Conservation (phyloP, 2,329 filamentous ascomycete species). For the Huntiella abstrusa region DNA sequence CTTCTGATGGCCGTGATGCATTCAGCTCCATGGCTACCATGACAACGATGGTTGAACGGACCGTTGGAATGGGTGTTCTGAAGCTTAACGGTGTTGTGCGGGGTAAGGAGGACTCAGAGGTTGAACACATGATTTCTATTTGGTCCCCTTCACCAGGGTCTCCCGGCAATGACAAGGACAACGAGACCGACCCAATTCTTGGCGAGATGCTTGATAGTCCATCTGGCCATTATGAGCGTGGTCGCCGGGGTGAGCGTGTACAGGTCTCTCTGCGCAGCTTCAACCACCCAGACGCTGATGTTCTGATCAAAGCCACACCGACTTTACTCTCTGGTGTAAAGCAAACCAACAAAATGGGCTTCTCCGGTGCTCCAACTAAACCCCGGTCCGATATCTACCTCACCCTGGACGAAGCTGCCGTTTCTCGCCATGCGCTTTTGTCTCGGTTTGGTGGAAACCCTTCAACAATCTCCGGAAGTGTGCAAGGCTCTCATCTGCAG, state of each 20-base stretch:
- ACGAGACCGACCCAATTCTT: conserved; percentile 56
- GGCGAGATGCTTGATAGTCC: conserved; percentile 54
- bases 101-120: conserved; percentile 45
- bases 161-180: conserved; percentile 13
- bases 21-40: conserved; percentile 14
- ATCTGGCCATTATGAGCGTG: conserved; percentile 57
- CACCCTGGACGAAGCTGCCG: conserved; percentile 59
- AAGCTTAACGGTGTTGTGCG: conserved; percentile 60
- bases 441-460: conserved; percentile 55
- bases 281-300: conserved; percentile 56
- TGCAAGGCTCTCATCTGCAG: conserved; percentile 59
- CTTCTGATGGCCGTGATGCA: conserved; percentile 11
- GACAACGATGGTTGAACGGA: conserved; percentile 25
- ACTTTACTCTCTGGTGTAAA: conserved; percentile 67
- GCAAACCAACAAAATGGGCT: conserved; percentile 77
- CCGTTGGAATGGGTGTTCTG: conserved; percentile 58
- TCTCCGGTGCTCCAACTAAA: conserved; percentile 77
- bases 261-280: conserved; percentile 68
- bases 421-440: conserved; percentile 56
- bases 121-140: conserved; percentile 57
- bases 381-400: conserved; percentile 88
- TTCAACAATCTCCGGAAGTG: conserved; percentile 42
- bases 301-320: conserved; percentile 67
- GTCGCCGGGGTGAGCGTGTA: conserved; percentile 52
- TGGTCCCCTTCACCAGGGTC: conserved; percentile 44